These are phyloP conservation scores for Salix caprea DNA, from an alignment of 345 rosid species.

Conservation along the genomic window DNA sequence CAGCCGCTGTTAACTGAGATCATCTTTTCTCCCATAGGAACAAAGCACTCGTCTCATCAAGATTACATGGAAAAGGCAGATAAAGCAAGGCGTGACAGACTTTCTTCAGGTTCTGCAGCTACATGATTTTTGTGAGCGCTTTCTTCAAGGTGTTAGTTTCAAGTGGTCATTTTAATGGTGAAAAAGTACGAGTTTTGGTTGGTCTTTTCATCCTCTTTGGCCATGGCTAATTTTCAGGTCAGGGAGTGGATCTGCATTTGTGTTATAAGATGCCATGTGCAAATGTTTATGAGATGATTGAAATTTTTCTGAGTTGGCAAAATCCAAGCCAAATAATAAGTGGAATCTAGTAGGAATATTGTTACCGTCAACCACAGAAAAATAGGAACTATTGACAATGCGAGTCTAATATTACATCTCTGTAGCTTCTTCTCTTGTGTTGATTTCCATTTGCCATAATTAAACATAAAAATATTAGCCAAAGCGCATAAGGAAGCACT, in stretches of 20 bases:
- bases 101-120: constrained; percentile 44
- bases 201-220: background rate
- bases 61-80: constrained; percentile 96
- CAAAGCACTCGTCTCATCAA: constrained; percentile 90
- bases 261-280: background rate
- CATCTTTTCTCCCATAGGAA: constrained; percentile 35
- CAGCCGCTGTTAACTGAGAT: background rate
- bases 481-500: background rate
- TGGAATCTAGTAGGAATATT: too few species aligned
- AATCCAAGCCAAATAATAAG: background rate
- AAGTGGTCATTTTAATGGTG: background rate
- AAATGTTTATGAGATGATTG: background rate
- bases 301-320: background rate
- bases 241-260: background rate
- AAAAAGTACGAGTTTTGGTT: background rate
- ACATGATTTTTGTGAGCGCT: background rate
- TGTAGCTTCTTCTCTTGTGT: background rate
- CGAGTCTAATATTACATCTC: background rate
- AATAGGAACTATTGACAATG: background rate
- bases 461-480: background rate
- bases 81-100: constrained; percentile 71
- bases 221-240: background rate
- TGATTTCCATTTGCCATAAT: background rate
- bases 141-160: background rate
- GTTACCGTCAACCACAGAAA: background rate